phyloP scores from a whole-genome alignment of 2,329 filamentous ascomycete species.

The Diaporthe nobilis region DNA sequence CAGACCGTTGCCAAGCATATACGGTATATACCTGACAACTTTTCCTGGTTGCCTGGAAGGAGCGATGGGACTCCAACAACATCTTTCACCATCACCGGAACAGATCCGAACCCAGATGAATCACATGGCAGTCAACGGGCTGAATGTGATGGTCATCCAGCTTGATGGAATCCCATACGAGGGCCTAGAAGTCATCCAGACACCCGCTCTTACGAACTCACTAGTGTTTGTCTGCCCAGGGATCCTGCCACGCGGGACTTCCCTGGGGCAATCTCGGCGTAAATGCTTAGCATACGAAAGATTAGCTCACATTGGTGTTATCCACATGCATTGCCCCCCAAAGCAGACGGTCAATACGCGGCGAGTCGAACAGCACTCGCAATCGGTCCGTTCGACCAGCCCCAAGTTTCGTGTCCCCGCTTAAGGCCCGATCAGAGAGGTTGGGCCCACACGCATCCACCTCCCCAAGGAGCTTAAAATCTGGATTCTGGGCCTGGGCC shows the following conservation, averaged over 20 bases:
- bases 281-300: slow-evolving; percentile 28
- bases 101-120: neutral
- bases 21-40: neutral
- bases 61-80: too few species aligned
- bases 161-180: neutral
- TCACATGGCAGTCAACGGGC: neutral
- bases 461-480: slow-evolving; percentile 22
- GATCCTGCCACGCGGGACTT: slow-evolving; percentile 23
- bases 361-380: neutral
- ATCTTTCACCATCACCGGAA: too few species aligned
- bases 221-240: neutral
- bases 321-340: slow-evolving; percentile 23
- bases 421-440: slow-evolving; percentile 11
- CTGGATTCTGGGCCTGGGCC: neutral
- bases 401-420: slow-evolving; percentile 7
- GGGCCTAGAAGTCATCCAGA: neutral
- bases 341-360: neutral
- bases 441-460: slow-evolving; percentile 2
- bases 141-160: neutral
- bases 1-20: neutral
- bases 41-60: neutral
- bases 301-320: slow-evolving; percentile 2
- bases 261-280: slow-evolving; percentile 31
- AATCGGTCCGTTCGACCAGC: slow-evolving; percentile 28
- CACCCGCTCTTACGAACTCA: neutral